Evolutionary conservation across 768 basidiomycete species (phyloP), one percentile per base, ranked within the genome.

Genomic region (Boletus rufocinnamomeus): DNA sequence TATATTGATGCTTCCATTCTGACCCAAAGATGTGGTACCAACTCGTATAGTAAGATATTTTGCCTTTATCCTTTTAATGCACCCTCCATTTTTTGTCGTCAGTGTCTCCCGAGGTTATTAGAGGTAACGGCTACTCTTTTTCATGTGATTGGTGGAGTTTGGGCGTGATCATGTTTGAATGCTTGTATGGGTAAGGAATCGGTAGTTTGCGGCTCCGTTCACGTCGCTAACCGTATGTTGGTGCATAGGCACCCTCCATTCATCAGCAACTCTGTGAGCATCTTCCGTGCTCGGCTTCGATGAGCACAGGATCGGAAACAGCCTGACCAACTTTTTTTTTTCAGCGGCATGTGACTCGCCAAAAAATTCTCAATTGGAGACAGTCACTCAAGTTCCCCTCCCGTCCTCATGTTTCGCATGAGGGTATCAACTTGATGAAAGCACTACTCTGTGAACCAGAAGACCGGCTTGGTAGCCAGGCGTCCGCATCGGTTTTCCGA

Each of bases 141-240:
- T 91, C 89, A 37, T 96, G 94, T 71, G 96, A 98, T 70, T 98
- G 95, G 95, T 99, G 96, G 96, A 93, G 91, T 75, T 82, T 98
- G 47, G 95, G 95, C 14, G 90, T 97, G 54, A 98, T 99, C 72
- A 91, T 94, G 87, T 98, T 89, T 68, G 95, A 98, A 74, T 94
- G 92, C 71, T 79, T 97, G 72, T 95, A 94, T 67, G 92, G 91
- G 89, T 92, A 72, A 63, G 86, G 79, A 50, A 58, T 70, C 63
- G 54, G 66, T 64, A 21, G 52, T 62, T 72, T 54, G 60, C 58
- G 68, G 64, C 41, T 68, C 70, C 66, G 66, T 62, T 54, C 56
- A 55, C 56, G 54, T 61, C 60, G 62, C 59, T 68, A 69, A 72
- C 41, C 65, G 44, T 66, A 46, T 45, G 53, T 49, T 58, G 62